Evolutionary conservation across 345 rosid genomes (phyloP).

Genomic region (Eucalyptus cloeziana): DNA sequence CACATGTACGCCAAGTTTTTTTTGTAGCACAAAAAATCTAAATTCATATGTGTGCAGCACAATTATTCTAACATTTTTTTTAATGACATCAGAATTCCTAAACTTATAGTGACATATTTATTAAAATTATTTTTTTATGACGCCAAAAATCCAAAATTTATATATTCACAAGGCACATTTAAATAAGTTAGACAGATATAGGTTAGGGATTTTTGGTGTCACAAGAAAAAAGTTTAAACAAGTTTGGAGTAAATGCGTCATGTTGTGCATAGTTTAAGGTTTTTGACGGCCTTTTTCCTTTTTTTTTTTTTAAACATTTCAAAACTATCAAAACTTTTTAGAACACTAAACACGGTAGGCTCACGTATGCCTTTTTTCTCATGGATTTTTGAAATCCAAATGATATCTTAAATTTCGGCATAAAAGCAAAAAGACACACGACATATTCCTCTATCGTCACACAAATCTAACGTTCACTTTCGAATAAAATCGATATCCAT

Average conservation of each 20-base stretch:
- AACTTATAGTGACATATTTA: no score
- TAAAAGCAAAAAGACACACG: neutral
- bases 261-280: no score
- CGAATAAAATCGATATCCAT: neutral
- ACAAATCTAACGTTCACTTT: neutral
- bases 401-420: neutral
- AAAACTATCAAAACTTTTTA: neutral
- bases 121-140: no score
- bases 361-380: neutral
- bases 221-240: no score
- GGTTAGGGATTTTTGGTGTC: no score
- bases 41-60: no score
- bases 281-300: neutral
- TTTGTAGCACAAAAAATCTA: no score
- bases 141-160: no score
- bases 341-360: neutral
- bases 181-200: no score
- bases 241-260: rapidly evolving
- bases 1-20: no score
- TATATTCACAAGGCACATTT: no score
- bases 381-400: neutral
- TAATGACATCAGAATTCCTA: rapidly evolving
- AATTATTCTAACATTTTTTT: no score
- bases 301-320: neutral
- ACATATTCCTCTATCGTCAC: neutral